phyloP scores from a whole-genome alignment of 139 green algal species.

The Chara braunii region DNA sequence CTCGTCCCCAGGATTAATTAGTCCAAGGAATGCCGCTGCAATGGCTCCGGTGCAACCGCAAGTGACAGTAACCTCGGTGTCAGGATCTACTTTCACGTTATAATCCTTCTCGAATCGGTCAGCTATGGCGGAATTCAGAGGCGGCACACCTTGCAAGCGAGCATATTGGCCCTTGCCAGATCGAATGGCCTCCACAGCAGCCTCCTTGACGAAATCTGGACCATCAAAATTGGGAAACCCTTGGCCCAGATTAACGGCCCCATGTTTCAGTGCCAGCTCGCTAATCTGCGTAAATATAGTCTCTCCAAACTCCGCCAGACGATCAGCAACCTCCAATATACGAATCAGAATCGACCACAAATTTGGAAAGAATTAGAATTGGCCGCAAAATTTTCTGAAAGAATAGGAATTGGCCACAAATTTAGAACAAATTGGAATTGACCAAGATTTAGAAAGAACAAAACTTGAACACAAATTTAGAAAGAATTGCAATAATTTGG shows the following conservation, averaged over 20 bases:
- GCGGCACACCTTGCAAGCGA: conserved; percentile 8
- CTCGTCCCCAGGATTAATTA: conserved; percentile 35
- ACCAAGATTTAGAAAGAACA: too few species aligned
- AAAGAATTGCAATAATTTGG: too few species aligned
- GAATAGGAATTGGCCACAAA: too few species aligned
- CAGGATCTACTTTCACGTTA: conserved; percentile 11
- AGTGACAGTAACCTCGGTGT: conserved; percentile 22
- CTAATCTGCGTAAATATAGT: conserved; percentile 33
- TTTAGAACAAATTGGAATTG: too few species aligned
- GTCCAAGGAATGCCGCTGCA: conserved; percentile 8
- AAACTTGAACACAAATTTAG: too few species aligned
- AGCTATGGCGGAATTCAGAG: conserved; percentile 3
- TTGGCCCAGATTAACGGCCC: conserved; percentile 35
- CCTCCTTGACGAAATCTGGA: conserved; percentile 28
- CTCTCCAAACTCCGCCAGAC: conserved; percentile 11
- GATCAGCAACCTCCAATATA: conserved; percentile 24
- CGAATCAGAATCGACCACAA: too few species aligned
- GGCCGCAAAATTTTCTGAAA: too few species aligned
- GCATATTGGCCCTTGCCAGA: conserved; percentile 32
- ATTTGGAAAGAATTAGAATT: too few species aligned
- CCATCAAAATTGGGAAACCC: conserved; percentile 39
- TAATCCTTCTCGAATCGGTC: conserved; percentile 1
- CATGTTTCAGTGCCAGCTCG: conserved; percentile 22
- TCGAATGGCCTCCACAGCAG: conserved; percentile 9
- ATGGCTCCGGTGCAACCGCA: conserved; percentile 30